These are phyloP conservation scores for Cyclospora cayetanensis DNA, from an alignment of 169 alveolate genomes.

Conservation along the genomic window DNA sequence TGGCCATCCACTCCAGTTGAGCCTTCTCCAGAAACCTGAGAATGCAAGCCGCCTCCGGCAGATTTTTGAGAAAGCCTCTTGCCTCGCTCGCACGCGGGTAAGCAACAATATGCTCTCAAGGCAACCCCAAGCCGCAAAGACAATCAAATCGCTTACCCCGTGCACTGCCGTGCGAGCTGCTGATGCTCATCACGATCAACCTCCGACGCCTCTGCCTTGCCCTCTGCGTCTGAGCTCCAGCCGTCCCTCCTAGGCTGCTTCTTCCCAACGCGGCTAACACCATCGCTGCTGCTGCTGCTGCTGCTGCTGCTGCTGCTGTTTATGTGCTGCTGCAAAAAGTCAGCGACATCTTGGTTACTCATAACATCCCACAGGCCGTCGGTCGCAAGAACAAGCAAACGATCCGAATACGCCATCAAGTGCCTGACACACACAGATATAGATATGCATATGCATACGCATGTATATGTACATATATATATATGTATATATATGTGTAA, in stretches of 20 bases:
- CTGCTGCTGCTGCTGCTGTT: not conserved
- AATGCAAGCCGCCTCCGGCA: too few relatives aligned
- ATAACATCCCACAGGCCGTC: constrained; percentile 4
- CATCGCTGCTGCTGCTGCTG: not conserved
- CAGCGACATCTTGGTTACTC: not conserved
- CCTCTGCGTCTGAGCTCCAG: not conserved
- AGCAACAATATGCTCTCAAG: too few relatives aligned
- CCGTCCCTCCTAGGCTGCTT: not conserved
- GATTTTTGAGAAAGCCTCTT: too few relatives aligned
- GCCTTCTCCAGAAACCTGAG: not conserved
- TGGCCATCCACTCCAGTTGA: not conserved
- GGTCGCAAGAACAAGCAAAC: not conserved
- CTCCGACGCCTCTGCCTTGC: too few relatives aligned
- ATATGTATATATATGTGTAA: not conserved
- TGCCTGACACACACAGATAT: too few relatives aligned
- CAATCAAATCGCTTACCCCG: too few relatives aligned
- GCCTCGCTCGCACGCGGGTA: too few relatives aligned
- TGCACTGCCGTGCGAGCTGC: too few relatives aligned
- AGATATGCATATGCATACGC: too few relatives aligned
- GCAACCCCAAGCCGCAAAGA: not conserved
- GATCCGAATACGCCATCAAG: not conserved
- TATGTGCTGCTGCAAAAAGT: not conserved
- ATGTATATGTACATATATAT: too few relatives aligned
- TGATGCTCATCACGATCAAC: too few relatives aligned
- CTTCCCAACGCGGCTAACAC: not conserved